phyloP scores from a whole-genome alignment of 108 stramenopile species.

The Seminavis robusta region DNA sequence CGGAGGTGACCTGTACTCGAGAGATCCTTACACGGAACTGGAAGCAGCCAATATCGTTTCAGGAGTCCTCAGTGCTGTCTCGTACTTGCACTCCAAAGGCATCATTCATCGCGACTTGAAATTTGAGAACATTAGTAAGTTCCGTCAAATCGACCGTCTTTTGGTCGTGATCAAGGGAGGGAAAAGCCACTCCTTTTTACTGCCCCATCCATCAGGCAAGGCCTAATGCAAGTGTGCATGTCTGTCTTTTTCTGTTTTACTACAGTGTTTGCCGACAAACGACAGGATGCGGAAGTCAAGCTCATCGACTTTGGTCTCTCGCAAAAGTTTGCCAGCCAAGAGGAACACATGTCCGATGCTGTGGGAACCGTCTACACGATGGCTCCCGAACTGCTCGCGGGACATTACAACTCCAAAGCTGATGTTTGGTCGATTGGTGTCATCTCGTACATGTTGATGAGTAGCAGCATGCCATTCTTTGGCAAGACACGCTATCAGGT shows the following conservation, averaged over 20 bases:
- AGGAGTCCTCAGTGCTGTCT: constrained; percentile 47
- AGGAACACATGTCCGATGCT: constrained; percentile 45
- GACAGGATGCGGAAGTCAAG: constrained; percentile 58
- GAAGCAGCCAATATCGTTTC: constrained; percentile 51
- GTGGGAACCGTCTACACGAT: constrained; percentile 83
- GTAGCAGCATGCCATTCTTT: constrained; percentile 69
- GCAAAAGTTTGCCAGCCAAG: constrained; percentile 40
- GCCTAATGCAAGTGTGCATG: constrained; percentile 6
- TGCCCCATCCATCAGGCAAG: constrained; percentile 43
- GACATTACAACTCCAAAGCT: constrained; percentile 64
- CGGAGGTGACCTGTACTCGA: constrained; percentile 83
- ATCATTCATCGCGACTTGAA: constrained; percentile 91
- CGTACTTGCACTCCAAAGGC: constrained; percentile 77
- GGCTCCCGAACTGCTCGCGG: constrained; percentile 80
- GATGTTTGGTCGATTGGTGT: constrained; percentile 86
- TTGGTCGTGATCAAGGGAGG: neutral
- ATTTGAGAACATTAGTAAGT: constrained; percentile 22
- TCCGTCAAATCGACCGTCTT: neutral
- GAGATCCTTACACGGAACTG: constrained; percentile 80
- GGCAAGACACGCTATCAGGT: constrained; percentile 44
- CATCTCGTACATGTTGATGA: constrained; percentile 73
- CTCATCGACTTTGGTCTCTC: constrained; percentile 90
- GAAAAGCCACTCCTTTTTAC: neutral
- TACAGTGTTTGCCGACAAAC: constrained; percentile 15
- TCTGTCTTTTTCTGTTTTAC: constrained; percentile 24